Conservation (phyloP, 163 green algal species). For the Scenedesmus sp. region DNA sequence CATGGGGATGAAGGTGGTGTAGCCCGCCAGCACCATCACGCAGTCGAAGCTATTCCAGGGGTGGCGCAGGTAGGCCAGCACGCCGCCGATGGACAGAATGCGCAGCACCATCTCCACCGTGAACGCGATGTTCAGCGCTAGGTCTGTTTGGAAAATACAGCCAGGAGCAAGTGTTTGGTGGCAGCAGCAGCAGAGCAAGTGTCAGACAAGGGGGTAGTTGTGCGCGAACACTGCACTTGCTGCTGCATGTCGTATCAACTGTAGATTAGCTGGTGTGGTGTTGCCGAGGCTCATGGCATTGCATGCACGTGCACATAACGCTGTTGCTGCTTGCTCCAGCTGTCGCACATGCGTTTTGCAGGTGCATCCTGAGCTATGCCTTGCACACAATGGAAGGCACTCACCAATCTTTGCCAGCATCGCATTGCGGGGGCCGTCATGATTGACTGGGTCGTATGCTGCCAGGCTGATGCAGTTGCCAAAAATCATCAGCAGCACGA, state of each 20-base stretch:
- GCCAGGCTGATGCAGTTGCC: slow-evolving; percentile 85
- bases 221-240: no score
- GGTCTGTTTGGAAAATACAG: slow-evolving; percentile 61
- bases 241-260: no score
- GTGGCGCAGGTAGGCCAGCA: slow-evolving; percentile 70
- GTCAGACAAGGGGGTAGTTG: background rate
- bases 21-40: slow-evolving; percentile 81
- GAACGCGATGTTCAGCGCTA: slow-evolving; percentile 82
- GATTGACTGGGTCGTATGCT: slow-evolving; percentile 71
- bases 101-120: slow-evolving; percentile 81
- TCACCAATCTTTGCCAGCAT: slow-evolving; percentile 60
- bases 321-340: no score
- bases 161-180: background rate
- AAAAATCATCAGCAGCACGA: slow-evolving; percentile 80
- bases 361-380: background rate
- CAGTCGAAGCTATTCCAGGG: slow-evolving; percentile 88
- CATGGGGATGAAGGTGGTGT: slow-evolving; percentile 77
- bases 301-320: no score
- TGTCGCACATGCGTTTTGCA: background rate
- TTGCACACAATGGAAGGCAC: background rate
- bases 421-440: slow-evolving; percentile 59
- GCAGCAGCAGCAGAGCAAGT: background rate
- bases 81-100: slow-evolving; percentile 68
- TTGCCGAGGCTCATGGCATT: no score
- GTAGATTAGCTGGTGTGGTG: no score